Percentiles rank a stretch among this genome's conserved stretches.
phyloP scores from a whole-genome alignment of 164 flowering plant genomes.

The Litsea cubeba region DNA sequence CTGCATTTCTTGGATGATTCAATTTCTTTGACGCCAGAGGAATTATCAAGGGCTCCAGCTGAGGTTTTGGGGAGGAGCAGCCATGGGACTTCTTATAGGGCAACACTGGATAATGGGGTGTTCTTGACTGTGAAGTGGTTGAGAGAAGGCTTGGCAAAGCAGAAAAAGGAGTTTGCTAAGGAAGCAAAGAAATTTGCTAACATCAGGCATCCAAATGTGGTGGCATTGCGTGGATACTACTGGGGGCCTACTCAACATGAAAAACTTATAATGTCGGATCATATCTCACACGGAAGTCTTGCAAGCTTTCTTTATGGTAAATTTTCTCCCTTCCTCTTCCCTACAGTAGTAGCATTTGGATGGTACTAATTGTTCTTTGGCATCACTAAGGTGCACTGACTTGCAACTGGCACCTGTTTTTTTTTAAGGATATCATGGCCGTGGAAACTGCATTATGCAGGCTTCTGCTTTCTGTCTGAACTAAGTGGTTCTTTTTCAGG shows the following conservation, averaged over 20 bases:
- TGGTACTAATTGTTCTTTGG: too few relatives aligned
- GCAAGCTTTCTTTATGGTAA: slow-evolving; percentile 94
- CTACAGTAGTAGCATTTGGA: too few relatives aligned
- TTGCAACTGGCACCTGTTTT: too few relatives aligned
- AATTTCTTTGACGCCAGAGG: slow-evolving; percentile 73
- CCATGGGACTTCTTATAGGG: slow-evolving; percentile 94
- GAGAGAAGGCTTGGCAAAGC: slow-evolving; percentile 96
- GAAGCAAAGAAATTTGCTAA: slow-evolving; percentile 93
- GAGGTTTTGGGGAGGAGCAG: slow-evolving; percentile 97
- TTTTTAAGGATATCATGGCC: not conserved
- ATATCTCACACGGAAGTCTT: slow-evolving; percentile 90
- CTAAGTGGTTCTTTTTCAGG: not conserved
- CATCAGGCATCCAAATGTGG: slow-evolving; percentile 96
- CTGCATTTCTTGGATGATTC: slow-evolving; percentile 88
- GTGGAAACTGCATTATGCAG: not conserved
- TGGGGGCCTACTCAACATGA: slow-evolving; percentile 99
- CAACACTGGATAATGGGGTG: slow-evolving; percentile 75
- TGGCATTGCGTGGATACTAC: slow-evolving; percentile 84
- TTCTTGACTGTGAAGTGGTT: slow-evolving; percentile 96
- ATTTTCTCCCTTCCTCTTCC: not conserved
- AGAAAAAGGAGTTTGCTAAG: slow-evolving; percentile 84
- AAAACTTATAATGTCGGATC: slow-evolving; percentile 91
- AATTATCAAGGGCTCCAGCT: slow-evolving; percentile 97
- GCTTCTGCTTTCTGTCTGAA: not conserved
- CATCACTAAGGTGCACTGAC: too few relatives aligned